phyloP scores from a whole-genome alignment of 2,329 filamentous ascomycete genomes.

The Trichoderma polysporum region DNA sequence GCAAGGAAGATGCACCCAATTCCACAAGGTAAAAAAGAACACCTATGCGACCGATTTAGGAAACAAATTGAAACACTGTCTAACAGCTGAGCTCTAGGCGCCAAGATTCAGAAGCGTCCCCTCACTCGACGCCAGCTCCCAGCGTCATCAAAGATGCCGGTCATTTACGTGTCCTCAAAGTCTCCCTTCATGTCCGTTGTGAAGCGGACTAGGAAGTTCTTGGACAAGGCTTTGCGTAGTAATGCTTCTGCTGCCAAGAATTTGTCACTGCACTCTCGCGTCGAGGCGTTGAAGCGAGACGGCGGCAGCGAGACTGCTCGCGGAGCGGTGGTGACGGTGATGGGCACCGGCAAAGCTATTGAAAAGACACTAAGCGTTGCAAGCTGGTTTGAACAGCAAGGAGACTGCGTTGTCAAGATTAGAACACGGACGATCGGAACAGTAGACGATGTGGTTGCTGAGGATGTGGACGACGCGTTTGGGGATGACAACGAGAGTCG shows the following conservation, averaged over 20 bases:
- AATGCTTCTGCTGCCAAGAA: slow-evolving; percentile 48
- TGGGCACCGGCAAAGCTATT: slow-evolving; percentile 67
- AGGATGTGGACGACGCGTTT: slow-evolving; percentile 34
- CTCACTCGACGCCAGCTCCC: slow-evolving; percentile 42
- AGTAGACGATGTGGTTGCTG: slow-evolving; percentile 63
- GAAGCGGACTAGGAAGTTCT: slow-evolving; percentile 62
- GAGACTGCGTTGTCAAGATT: slow-evolving; percentile 57
- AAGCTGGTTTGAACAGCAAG: slow-evolving; percentile 62
- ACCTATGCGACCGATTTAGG: slow-evolving; percentile 4
- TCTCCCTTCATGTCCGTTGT: slow-evolving; percentile 69
- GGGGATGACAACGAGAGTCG: slow-evolving; percentile 39
- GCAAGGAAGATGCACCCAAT: slow-evolving; percentile 38
- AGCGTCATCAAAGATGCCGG: slow-evolving; percentile 43
- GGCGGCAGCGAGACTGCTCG: slow-evolving; percentile 29
- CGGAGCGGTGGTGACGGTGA: slow-evolving; percentile 51
- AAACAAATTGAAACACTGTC: background rate
- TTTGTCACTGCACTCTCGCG: slow-evolving; percentile 46
- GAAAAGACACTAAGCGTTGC: slow-evolving; percentile 62
- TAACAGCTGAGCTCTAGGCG: slow-evolving; percentile 37
- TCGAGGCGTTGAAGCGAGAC: slow-evolving; percentile 43
- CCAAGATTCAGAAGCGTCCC: slow-evolving; percentile 51
- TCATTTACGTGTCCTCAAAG: slow-evolving; percentile 64
- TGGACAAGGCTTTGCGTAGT: slow-evolving; percentile 51
- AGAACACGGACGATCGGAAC: slow-evolving; percentile 63
- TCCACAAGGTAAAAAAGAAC: slow-evolving; percentile 32